phyloP scores from a whole-genome alignment of 2,329 filamentous ascomycete genomes.

The Aphanocladium album region DNA sequence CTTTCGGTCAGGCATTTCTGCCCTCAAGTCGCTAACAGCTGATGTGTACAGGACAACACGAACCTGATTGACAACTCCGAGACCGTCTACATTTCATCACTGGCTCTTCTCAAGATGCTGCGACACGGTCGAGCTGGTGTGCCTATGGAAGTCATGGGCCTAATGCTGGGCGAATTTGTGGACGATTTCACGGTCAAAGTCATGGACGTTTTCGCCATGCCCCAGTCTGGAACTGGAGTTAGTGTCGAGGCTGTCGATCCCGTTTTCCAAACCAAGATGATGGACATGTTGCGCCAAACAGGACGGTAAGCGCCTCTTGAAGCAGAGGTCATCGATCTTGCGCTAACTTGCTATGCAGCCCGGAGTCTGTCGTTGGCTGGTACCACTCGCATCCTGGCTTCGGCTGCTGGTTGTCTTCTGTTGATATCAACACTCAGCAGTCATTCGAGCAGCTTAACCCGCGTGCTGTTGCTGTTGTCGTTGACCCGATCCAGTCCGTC shows the following conservation, averaged over 20 bases:
- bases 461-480: constrained; percentile 92
- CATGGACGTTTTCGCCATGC: constrained; percentile 99
- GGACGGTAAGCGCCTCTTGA: constrained; percentile 62
- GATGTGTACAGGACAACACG: constrained; percentile 64
- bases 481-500: constrained; percentile 97
- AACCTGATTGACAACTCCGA: constrained; percentile 98
- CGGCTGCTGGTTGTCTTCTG: constrained; percentile 96
- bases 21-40: constrained; percentile 14
- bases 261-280: constrained; percentile 99
- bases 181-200: constrained; percentile 98
- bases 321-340: background rate
- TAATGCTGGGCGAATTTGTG: constrained; percentile 98
- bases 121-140: constrained; percentile 95
- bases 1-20: background rate
- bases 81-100: constrained; percentile 97
- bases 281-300: constrained; percentile 98
- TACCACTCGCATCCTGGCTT: constrained; percentile 99
- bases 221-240: constrained; percentile 95
- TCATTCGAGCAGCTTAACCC: constrained; percentile 99
- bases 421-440: constrained; percentile 99
- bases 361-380: constrained; percentile 97
- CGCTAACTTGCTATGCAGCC: constrained; percentile 46
- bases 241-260: constrained; percentile 97
- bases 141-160: constrained; percentile 99
- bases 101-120: constrained; percentile 97